Base-by-base conservation (phyloP, 495 filamentous ascomycete species). In the Hypoxylon fragiforme region DNA sequence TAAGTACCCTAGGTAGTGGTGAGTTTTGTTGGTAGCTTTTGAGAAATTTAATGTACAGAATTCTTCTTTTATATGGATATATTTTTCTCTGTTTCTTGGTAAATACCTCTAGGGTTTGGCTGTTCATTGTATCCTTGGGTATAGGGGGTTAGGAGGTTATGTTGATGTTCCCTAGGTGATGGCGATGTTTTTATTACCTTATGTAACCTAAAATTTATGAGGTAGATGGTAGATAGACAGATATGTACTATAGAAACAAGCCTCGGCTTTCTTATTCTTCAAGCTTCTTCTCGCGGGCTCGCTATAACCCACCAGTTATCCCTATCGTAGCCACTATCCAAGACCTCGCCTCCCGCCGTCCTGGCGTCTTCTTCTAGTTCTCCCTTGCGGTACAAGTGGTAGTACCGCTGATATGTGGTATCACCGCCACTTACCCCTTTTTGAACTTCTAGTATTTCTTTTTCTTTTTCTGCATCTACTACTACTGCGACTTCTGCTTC, bases 221-320 rank as follows among this genome's bases (percentile, higher is more conserved):
- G n/a, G n/a, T n/a, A n/a, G n/a, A n/a, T n/a, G n/a, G n/a, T n/a
- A n/a, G n/a, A n/a, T n/a, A n/a, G n/a, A n/a, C n/a, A n/a, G n/a
- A n/a, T n/a, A n/a, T n/a, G n/a, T 66, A 62, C 66, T 63, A 60
- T 40, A 19, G 49, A 40, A 69, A 61, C 31, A 48, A 48, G 36
- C 21, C 7, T 41, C 11, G 8, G 22, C 8, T 12, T 46, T 18
- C 20, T 36, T 19, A 18, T 34, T 44, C 45, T 44, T 53, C 19
- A n/a, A n/a, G n/a, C n/a, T n/a, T n/a, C n/a, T n/a, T n/a, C n/a
- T n/a, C n/a, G n/a, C n/a, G 60, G 57, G 36, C 50, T 61, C 21
- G 51, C 62, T 64, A 79, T 71, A 36, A 70, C 90, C 92, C 94
- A 98, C 94, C 94, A 97, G 76, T 98, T 98, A 60, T 98, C 94